Evolutionary conservation across 2,329 filamentous ascomycete species (phyloP).

Genomic region (Trichoderma atroviride): DNA sequence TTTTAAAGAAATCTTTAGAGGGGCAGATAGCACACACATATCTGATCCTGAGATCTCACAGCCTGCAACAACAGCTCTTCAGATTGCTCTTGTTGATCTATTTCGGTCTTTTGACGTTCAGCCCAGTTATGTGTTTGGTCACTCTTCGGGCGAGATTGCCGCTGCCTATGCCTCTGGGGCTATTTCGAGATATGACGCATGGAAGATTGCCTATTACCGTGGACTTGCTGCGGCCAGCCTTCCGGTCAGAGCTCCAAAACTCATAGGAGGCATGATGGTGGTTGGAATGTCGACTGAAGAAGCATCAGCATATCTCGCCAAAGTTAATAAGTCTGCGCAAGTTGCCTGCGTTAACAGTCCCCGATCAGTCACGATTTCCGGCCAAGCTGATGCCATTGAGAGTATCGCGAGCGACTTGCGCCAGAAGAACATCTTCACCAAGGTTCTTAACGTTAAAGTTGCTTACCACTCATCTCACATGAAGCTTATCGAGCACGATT

Average conservation of each 20-base stretch:
- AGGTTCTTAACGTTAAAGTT: slow-evolving; percentile 42
- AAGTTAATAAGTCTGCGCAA: slow-evolving; percentile 33
- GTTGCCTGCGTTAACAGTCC: slow-evolving; percentile 52
- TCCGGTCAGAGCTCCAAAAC: slow-evolving; percentile 31
- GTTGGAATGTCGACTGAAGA: slow-evolving; percentile 41
- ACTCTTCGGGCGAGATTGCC: slow-evolving; percentile 53
- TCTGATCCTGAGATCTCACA: slow-evolving; percentile 44
- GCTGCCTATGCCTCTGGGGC: slow-evolving; percentile 47
- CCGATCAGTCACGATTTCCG: slow-evolving; percentile 49
- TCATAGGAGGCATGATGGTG: slow-evolving; percentile 48
- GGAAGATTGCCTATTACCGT: slow-evolving; percentile 47
- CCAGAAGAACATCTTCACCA: slow-evolving; percentile 39
- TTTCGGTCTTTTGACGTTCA: slow-evolving; percentile 39
- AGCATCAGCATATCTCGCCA: slow-evolving; percentile 35
- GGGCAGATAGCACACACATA: slow-evolving; percentile 35
- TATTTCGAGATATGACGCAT: slow-evolving; percentile 43
- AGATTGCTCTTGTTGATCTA: slow-evolving; percentile 48
- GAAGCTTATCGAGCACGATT: slow-evolving; percentile 43
- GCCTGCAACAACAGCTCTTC: slow-evolving; percentile 47
- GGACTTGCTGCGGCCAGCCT: slow-evolving; percentile 42
- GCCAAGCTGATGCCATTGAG: slow-evolving; percentile 39
- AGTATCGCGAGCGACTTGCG: slow-evolving; percentile 39
- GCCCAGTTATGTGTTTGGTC: slow-evolving; percentile 45
- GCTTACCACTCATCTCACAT: slow-evolving; percentile 53
- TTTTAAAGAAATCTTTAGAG: slow-evolving; percentile 41